Conservation (phyloP, 2,329 filamentous ascomycete species). For the Rhexocercosporidium sp. region DNA sequence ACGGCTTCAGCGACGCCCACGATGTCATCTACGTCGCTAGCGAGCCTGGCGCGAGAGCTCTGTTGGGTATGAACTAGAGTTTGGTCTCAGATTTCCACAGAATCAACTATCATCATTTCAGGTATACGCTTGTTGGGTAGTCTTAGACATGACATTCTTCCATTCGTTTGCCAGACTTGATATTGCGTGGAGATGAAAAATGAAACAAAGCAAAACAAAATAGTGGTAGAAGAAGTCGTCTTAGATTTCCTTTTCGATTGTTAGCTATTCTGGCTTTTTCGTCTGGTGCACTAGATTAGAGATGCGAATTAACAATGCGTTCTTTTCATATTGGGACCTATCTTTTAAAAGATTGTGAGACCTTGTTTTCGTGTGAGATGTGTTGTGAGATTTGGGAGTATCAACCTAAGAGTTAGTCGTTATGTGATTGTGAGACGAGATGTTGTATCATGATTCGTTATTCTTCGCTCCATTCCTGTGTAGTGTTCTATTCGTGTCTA, state of each 20-base stretch:
- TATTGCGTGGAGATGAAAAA: not conserved
- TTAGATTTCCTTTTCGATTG: not conserved
- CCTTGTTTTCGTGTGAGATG: too few relatives aligned
- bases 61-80: constrained; percentile 53
- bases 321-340: not conserved
- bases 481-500: not conserved
- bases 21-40: constrained; percentile 95
- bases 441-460: not conserved
- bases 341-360: not conserved
- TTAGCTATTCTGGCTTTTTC: not conserved
- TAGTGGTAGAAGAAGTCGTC: not conserved
- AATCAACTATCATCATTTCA: not conserved
- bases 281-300: not conserved
- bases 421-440: not conserved
- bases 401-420: not conserved
- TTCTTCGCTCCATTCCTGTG: not conserved
- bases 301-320: not conserved
- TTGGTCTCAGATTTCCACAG: not conserved
- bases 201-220: not conserved
- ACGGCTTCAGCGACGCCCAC: constrained; percentile 92
- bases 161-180: not conserved
- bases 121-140: not conserved
- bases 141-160: not conserved
- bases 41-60: constrained; percentile 82
- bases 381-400: too few relatives aligned